Base-by-base conservation (phyloP, 257 asterid species). In the Perilla frutescens region DNA sequence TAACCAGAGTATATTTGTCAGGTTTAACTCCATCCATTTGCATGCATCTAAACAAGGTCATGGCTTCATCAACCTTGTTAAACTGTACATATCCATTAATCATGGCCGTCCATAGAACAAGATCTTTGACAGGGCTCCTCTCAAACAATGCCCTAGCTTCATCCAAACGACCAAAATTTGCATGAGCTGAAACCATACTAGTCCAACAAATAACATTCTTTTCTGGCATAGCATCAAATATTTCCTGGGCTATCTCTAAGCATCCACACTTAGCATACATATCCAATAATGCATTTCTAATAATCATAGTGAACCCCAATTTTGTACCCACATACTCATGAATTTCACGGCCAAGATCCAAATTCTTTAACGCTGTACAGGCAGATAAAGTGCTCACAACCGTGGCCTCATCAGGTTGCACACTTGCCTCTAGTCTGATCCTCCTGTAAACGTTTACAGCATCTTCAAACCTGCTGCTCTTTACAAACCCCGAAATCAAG, bases 211-310 rank as follows among this genome's bases (percentile, higher is more conserved):
- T 79, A 68, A 93, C 97, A 75, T 91, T 89, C 73, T 80, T 91
- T 50, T 75, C 75, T 2, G 77, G 85, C 87, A 90, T 79, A 34
- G 72, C 60, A 49, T 89, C 87, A 66, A 93, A 93, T 70, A 93
- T 80, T 62, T 72, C 70, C 81, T 92, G 76, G 3, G 98, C 98
- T 43, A 68, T 57, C 56, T 76, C 85, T 68, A 87, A 82, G 72
- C 82, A 84, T n/a, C 97, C 96, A 58, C 97, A 89, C 77, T 89
- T 93, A n/a, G 87, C 91, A 82, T 89, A 91, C 98, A 93, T 93
- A 80, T 91, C 91, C 82, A 93, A 68, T 75, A 91, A 63, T 14
- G 98, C 88, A 71, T 91, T 91, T 74, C 88, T 84, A 49, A 93
- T 91, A 57, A 73, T 84, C 65, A 77, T 57, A 10, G 95, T 90